Base-by-base conservation (phyloP, 2,329 filamentous ascomycete species). In the Alternaria burnsii region DNA sequence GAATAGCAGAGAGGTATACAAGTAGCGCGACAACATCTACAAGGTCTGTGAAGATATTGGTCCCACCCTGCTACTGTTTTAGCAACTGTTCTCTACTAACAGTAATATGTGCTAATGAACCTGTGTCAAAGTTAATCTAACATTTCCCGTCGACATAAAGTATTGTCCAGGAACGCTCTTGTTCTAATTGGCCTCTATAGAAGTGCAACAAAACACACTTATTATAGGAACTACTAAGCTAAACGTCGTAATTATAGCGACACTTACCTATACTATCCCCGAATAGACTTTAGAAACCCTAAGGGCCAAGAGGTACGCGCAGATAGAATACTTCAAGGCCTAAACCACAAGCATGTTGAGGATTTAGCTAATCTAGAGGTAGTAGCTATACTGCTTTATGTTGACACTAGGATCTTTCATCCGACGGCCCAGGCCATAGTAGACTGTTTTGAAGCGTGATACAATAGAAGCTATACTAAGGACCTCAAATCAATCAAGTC, bases 151-250 rank as follows among this genome's bases (percentile, higher is more conserved):
- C 58, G 34, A 65, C 43, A 65, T 65, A 58, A 70, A 74, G 58
- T 71, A 74, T 34, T 67, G 65, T 1, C 68, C 65, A 24, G 60
- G 43, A 2, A 72, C 30, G 5, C 20, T 12, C 36, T 54, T 59
- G 26, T 75, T 73, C 71, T 72, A 75, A 26, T 74, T 74, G 14
- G 65, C 61, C 24, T 74, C 70, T n/a, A 74, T 69, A 5, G 71
- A 71, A 11, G 61, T 70, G 43, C 65, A 68, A 18, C 61, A 63
- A 30, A 74, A 69, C 24, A 65, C 38, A 1, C 63, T 62, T 48
- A 72, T 61, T 2, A 68, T 56, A 0, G 71, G 71, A 2, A 72
- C 16, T 2, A 70, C 48, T 5, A 71, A 58, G 57, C 71, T 74
- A 53, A 74, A 71, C 1, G 65, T 54, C 1, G 67, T 67, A 11